phyloP scores from a whole-genome alignment of 352 stramenopile genomes.

The Sclerospora graminicola region DNA sequence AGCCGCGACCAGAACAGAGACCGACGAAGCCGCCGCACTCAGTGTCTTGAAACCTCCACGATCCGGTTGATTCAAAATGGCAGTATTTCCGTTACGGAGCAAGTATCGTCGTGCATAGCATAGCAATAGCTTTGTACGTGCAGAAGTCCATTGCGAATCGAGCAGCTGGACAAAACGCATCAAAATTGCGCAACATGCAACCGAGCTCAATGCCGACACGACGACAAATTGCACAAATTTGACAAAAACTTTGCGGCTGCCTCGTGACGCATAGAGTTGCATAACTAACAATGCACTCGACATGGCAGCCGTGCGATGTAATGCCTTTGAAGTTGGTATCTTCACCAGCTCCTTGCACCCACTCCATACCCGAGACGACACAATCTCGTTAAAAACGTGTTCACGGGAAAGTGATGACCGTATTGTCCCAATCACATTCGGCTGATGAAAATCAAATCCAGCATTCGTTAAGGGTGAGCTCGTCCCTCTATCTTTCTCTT shows the following conservation, averaged over 20 bases:
- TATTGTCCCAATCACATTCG: constrained; percentile 18
- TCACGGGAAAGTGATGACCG: constrained; percentile 24
- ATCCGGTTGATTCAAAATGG: constrained; percentile 9
- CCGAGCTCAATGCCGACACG: constrained; percentile 49
- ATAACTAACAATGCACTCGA: constrained; percentile 64
- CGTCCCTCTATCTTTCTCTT: constrained; percentile 12
- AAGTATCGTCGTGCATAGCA: constrained; percentile 30
- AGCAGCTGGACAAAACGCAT: constrained; percentile 43
- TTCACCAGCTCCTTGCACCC: constrained; percentile 50
- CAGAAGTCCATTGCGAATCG: constrained; percentile 18
- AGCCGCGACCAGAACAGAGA: constrained; percentile 18
- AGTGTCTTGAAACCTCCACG: constrained; percentile 8
- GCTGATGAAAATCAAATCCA: constrained; percentile 63
- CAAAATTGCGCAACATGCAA: constrained; percentile 47
- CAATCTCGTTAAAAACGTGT: constrained; percentile 52
- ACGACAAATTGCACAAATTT: constrained; percentile 46
- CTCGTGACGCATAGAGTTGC: constrained; percentile 60
- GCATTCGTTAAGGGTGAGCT: constrained; percentile 20
- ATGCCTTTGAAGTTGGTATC: constrained; percentile 37
- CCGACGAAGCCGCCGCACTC: constrained; percentile 18
- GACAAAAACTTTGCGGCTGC: constrained; percentile 49
- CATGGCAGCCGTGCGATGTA: constrained; percentile 59
- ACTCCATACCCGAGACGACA: constrained; percentile 45
- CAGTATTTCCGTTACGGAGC: constrained; percentile 21
- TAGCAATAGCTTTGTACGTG: constrained; percentile 23